Percentiles rank a stretch among this genome's conserved stretches.
Conservation (phyloP, 352 stramenopile genomes). For the Elongisporangium anandrum region DNA sequence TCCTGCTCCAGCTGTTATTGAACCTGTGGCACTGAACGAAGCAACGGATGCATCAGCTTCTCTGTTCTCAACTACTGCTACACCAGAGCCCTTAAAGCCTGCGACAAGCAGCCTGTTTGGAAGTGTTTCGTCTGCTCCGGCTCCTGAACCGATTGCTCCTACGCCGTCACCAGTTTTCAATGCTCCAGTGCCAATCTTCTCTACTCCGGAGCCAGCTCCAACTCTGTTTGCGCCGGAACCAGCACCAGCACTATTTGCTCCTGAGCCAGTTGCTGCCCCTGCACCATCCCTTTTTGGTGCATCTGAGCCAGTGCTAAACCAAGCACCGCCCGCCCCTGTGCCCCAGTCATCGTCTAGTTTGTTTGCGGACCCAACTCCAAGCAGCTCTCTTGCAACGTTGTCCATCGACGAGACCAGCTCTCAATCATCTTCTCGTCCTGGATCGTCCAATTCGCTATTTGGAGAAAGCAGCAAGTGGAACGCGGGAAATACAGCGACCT, state of each 20-base stretch:
- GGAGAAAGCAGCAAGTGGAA: background rate
- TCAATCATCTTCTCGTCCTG: background rate
- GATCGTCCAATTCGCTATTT: background rate
- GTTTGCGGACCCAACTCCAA: background rate
- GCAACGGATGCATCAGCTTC: background rate
- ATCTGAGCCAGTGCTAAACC: slow-evolving; percentile 2
- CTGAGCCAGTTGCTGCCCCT: slow-evolving; percentile 8
- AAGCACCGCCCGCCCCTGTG: background rate
- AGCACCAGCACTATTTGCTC: background rate
- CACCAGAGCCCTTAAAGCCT: background rate
- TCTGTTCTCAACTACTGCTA: slow-evolving; percentile 1
- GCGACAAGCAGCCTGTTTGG: background rate
- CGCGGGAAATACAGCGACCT: background rate
- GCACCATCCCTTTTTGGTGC: slow-evolving; percentile 26
- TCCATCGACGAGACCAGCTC: background rate
- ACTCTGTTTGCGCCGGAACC: background rate
- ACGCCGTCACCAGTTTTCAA: background rate
- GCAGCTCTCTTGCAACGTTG: background rate
- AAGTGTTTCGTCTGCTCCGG: background rate
- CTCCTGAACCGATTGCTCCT: background rate
- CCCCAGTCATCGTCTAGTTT: background rate
- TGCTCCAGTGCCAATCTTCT: background rate
- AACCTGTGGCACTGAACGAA: slow-evolving; percentile 5
- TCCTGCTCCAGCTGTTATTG: slow-evolving; percentile 3
- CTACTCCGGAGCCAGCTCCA: background rate